These are phyloP conservation scores for Dacryopinax spathularia DNA, from an alignment of 768 basidiomycete species.

Conservation along the genomic window DNA sequence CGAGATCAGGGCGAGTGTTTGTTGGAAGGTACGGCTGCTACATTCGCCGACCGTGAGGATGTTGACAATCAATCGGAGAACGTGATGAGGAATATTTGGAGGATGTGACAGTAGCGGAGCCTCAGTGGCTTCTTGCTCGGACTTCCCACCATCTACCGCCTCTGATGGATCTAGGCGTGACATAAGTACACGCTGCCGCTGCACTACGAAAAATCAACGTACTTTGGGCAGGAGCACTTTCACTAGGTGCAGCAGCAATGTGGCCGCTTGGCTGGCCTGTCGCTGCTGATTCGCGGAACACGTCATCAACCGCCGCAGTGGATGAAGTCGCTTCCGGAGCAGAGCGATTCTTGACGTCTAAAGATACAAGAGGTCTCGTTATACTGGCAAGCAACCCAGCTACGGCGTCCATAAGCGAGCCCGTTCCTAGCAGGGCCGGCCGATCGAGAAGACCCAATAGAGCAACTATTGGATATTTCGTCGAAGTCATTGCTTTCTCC, in stretches of 20 bases:
- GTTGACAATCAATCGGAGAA: slow-evolving; percentile 87
- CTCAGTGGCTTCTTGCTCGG: background rate
- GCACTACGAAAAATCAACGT: background rate
- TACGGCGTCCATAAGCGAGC: slow-evolving; percentile 84
- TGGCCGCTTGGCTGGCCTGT: background rate
- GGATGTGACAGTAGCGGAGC: slow-evolving; percentile 42
- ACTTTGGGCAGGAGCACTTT: too few relatives aligned
- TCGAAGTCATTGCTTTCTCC: slow-evolving; percentile 66
- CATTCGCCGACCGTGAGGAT: slow-evolving; percentile 96
- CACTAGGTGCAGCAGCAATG: too few relatives aligned
- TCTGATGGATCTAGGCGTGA: too few relatives aligned
- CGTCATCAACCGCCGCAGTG: background rate
- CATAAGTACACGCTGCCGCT: too few relatives aligned
- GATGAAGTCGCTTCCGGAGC: slow-evolving; percentile 21
- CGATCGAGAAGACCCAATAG: slow-evolving; percentile 79
- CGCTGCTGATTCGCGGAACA: background rate
- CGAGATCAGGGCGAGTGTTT: slow-evolving; percentile 81
- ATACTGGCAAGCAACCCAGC: slow-evolving; percentile 77
- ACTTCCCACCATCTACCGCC: background rate
- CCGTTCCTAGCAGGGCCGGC: slow-evolving; percentile 68
- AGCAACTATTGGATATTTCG: slow-evolving; percentile 82
- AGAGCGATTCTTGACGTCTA: slow-evolving; percentile 36
- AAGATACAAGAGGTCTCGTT: slow-evolving; percentile 60
- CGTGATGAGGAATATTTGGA: slow-evolving; percentile 70
- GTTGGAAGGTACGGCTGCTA: slow-evolving; percentile 88